phyloP scores from a whole-genome alignment of 306 rosid species.

The Dalbergia cultrata region DNA sequence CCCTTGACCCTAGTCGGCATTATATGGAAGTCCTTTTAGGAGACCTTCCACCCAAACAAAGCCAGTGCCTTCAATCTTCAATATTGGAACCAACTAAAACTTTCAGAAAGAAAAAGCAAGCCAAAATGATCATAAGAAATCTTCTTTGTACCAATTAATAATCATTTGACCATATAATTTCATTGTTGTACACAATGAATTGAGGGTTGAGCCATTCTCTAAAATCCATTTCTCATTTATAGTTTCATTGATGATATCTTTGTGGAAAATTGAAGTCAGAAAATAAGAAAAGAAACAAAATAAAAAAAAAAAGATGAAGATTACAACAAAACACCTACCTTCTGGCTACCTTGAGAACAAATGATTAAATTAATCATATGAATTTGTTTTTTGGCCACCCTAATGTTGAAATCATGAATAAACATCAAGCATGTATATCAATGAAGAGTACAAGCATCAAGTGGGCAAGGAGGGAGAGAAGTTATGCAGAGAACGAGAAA shows the following conservation, averaged over 20 bases:
- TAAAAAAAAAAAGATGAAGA: not conserved
- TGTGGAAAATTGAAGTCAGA: not conserved
- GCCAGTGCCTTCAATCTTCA: constrained; percentile 45
- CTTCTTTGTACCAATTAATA: not conserved
- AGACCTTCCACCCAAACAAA: constrained; percentile 38
- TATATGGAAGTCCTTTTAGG: constrained; percentile 31
- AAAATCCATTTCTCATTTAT: not conserved
- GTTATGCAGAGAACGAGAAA: not conserved
- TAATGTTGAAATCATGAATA: constrained; percentile 28
- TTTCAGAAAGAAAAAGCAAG: constrained; percentile 28
- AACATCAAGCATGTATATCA: constrained; percentile 22
- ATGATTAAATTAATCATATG: not conserved
- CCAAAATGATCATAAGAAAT: constrained; percentile 24
- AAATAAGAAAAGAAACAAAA: not conserved
- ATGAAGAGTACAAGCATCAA: constrained; percentile 12
- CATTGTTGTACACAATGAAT: not conserved
- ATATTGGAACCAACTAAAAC: constrained; percentile 15
- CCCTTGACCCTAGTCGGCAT: constrained; percentile 85
- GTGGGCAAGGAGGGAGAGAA: not conserved
- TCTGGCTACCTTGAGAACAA: constrained; percentile 36
- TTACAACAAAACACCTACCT: not conserved
- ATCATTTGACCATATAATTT: constrained; percentile 7
- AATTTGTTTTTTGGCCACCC: not conserved
- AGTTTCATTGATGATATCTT: not conserved
- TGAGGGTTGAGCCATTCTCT: not conserved